A percentile compares a stretch with the other conserved stretches of the same genome.
These are phyloP conservation scores for Hymenoscyphus albidus DNA, from an alignment of 2,329 filamentous ascomycete species.

Conservation along the genomic window DNA sequence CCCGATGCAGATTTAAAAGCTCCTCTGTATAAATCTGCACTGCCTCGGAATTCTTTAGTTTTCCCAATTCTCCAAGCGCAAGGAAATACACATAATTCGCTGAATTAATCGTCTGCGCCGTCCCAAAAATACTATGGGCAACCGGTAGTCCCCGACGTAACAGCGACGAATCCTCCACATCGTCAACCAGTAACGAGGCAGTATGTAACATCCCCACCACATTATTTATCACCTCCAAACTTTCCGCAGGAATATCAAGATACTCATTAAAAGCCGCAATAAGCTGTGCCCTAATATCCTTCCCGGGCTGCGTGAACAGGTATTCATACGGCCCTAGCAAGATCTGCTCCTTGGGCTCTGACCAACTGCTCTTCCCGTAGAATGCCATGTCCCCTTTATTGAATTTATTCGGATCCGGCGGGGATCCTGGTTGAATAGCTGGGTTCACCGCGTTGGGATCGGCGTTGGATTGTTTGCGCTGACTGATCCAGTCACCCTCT, in stretches of 20 bases:
- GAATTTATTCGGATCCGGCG: slow-evolving; percentile 29
- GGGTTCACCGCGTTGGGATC: slow-evolving; percentile 25
- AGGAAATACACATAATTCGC: slow-evolving; percentile 87
- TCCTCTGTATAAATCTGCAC: slow-evolving; percentile 76
- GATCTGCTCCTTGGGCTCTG: slow-evolving; percentile 70
- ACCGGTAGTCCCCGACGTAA: slow-evolving; percentile 77
- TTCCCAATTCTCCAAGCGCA: slow-evolving; percentile 70
- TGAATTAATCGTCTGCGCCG: slow-evolving; percentile 84
- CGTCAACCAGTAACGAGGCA: slow-evolving; percentile 77
- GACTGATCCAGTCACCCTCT: slow-evolving; percentile 59
- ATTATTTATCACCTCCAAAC: slow-evolving; percentile 69
- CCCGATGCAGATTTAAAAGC: slow-evolving; percentile 77
- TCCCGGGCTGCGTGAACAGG: slow-evolving; percentile 72
- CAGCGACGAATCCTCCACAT: slow-evolving; percentile 78
- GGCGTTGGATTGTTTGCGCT: slow-evolving; percentile 35
- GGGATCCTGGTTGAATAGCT: slow-evolving; percentile 21
- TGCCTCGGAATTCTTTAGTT: slow-evolving; percentile 62
- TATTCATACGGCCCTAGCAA: slow-evolving; percentile 78
- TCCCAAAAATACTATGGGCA: slow-evolving; percentile 79
- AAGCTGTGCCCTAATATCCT: slow-evolving; percentile 77
- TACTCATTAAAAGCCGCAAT: slow-evolving; percentile 79
- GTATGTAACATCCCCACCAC: slow-evolving; percentile 85
- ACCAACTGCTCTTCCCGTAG: slow-evolving; percentile 49
- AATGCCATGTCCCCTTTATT: slow-evolving; percentile 32
- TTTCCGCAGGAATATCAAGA: slow-evolving; percentile 68